These are phyloP conservation scores for Theobroma grandiflorum DNA, from an alignment of 441 rosid genomes.

Conservation along the genomic window DNA sequence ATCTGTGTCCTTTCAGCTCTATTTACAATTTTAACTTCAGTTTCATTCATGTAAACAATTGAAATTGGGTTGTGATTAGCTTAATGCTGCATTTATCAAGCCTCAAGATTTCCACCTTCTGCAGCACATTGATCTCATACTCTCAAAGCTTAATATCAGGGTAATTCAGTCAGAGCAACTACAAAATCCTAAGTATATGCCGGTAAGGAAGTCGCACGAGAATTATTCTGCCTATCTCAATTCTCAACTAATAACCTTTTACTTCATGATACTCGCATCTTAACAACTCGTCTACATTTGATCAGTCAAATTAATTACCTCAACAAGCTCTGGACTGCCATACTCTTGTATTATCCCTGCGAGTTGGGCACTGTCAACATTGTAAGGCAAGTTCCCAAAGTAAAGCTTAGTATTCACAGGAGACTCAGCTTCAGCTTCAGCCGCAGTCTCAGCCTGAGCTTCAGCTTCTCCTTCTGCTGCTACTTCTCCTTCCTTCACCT, in stretches of 20 bases:
- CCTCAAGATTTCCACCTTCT: neutral
- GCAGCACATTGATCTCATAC: neutral
- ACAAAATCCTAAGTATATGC: neutral
- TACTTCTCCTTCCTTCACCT: constrained; percentile 22
- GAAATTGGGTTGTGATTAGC: neutral
- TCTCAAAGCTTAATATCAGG: neutral
- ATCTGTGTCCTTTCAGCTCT: neutral
- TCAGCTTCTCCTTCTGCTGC: constrained; percentile 19
- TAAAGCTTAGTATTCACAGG: constrained; percentile 74
- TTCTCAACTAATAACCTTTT: neutral
- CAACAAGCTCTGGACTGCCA: constrained; percentile 81
- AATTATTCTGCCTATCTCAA: neutral
- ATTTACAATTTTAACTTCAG: neutral
- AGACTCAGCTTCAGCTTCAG: constrained; percentile 22
- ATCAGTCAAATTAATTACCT: constrained; percentile 48
- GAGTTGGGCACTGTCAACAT: constrained; percentile 85
- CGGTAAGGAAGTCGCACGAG: neutral
- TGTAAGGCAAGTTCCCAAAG: constrained; percentile 91
- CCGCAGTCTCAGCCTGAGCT: constrained; percentile 13
- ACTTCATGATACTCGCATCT: neutral
- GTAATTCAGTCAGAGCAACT: neutral
- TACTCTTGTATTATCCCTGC: constrained; percentile 84
- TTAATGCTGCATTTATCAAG: neutral
- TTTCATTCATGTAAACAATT: neutral
- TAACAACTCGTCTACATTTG: neutral